phyloP scores from a whole-genome alignment of 495 filamentous ascomycete genomes.

The Penicillium coffeae region DNA sequence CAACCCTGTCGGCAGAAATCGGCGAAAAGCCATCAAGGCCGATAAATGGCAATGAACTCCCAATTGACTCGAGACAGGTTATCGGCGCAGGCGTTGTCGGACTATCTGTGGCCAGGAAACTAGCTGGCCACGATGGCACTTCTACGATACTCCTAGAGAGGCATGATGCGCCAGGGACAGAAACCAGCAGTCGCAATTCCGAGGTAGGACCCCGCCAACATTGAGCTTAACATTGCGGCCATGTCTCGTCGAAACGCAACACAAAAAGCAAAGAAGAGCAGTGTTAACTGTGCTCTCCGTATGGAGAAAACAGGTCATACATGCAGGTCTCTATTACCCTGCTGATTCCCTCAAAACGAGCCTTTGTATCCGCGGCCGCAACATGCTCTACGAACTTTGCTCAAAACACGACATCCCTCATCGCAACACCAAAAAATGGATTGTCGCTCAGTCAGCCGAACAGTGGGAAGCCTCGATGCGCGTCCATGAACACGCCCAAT shows the following conservation, averaged over 20 bases:
- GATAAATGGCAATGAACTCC: background rate
- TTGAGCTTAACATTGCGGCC: background rate
- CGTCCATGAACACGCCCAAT: constrained; percentile 61
- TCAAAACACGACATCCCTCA: constrained; percentile 60
- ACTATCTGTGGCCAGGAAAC: constrained; percentile 74
- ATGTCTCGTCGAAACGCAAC: no score
- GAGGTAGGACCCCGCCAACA: constrained; percentile 51
- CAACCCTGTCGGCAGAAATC: background rate
- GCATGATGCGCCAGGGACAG: constrained; percentile 73
- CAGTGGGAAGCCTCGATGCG: constrained; percentile 64
- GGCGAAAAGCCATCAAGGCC: background rate
- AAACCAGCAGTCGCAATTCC: constrained; percentile 90
- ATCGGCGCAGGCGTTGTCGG: constrained; percentile 92
- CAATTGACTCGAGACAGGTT: constrained; percentile 46
- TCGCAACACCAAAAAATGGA: constrained; percentile 83
- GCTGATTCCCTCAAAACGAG: constrained; percentile 69
- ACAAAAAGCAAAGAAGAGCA: no score
- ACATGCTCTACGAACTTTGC: constrained; percentile 79
- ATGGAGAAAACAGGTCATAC: constrained; percentile 68
- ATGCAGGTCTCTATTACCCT: constrained; percentile 93
- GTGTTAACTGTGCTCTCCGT: background rate
- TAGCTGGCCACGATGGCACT: constrained; percentile 60
- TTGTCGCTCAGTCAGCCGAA: constrained; percentile 75
- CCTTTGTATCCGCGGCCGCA: constrained; percentile 73
- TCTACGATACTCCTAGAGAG: constrained; percentile 79